Evolutionary conservation across 208 protist species (phyloP).

Genomic region (Leishmania braziliensis): DNA sequence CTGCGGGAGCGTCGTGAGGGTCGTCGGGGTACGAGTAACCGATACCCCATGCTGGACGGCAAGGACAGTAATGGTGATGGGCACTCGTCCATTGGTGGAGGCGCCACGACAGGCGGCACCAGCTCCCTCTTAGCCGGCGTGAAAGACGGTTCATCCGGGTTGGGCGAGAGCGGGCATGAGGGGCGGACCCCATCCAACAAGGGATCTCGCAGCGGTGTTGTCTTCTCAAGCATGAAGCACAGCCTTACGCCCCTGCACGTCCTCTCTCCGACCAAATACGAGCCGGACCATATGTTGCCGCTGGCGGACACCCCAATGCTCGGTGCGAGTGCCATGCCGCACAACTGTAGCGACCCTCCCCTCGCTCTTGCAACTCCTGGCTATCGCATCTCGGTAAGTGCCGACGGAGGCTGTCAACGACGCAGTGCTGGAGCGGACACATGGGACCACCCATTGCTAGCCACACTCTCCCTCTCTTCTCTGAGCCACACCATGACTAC

Average conservation of each 20-base stretch:
- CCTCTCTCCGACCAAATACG: neutral
- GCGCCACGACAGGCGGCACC: neutral
- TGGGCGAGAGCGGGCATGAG: neutral
- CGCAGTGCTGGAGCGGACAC: neutral
- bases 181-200: neutral
- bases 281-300: neutral
- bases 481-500: constrained; percentile 20
- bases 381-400: neutral
- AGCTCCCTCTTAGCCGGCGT: neutral
- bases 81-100: neutral
- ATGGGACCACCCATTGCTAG: neutral
- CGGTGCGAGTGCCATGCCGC: neutral
- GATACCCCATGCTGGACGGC: neutral
- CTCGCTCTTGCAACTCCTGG: neutral
- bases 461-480: constrained; percentile 9
- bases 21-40: constrained; percentile 12
- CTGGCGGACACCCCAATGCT: neutral
- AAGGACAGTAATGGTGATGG: neutral
- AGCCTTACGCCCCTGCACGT: neutral
- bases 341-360: neutral
- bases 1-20: constrained; percentile 32
- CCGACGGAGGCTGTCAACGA: neutral
- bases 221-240: neutral
- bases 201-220: too few relatives aligned
- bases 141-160: neutral